Evolutionary conservation across 176 grass and related monocot species (phyloP).

Genomic region (Ananas comosus): DNA sequence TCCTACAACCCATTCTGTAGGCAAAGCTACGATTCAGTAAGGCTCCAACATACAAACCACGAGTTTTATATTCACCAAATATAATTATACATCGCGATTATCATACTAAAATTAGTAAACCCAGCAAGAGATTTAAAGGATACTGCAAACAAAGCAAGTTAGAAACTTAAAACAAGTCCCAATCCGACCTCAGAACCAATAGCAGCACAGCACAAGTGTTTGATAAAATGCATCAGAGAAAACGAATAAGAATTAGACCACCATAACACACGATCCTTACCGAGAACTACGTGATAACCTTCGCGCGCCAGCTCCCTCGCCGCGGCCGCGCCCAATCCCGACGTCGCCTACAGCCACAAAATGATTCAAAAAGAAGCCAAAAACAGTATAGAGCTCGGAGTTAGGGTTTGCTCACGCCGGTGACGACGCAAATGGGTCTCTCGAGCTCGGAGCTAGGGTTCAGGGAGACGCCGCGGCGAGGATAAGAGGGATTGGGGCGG

Average conservation of each 20-base stretch:
- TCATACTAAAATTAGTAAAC: no score
- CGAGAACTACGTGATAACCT: slow-evolving; percentile 67
- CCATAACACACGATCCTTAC: slow-evolving; percentile 19
- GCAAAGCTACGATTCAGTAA: no score
- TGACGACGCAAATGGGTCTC: slow-evolving; percentile 58
- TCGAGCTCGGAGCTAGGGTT: not conserved
- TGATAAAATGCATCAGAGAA: slow-evolving; percentile 16
- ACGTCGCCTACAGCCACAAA: slow-evolving; percentile 43
- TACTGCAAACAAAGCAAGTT: not conserved
- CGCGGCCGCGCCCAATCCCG: slow-evolving; percentile 57
- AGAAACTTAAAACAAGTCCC: not conserved
- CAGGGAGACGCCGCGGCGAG: not conserved
- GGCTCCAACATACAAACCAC: no score
- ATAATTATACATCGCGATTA: no score
- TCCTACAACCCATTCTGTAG: no score
- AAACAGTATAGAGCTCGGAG: not conserved
- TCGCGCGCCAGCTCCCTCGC: slow-evolving; percentile 50
- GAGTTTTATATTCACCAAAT: no score
- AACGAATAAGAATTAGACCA: not conserved
- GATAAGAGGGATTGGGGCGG: not conserved
- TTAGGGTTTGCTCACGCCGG: slow-evolving; percentile 34
- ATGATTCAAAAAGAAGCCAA: not conserved
- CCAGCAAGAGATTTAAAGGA: not conserved
- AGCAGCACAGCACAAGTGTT: slow-evolving; percentile 5
- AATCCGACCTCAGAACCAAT: not conserved